Evolutionary conservation across 768 basidiomycete genomes (phyloP).

Genomic region (Boletus patriciae): DNA sequence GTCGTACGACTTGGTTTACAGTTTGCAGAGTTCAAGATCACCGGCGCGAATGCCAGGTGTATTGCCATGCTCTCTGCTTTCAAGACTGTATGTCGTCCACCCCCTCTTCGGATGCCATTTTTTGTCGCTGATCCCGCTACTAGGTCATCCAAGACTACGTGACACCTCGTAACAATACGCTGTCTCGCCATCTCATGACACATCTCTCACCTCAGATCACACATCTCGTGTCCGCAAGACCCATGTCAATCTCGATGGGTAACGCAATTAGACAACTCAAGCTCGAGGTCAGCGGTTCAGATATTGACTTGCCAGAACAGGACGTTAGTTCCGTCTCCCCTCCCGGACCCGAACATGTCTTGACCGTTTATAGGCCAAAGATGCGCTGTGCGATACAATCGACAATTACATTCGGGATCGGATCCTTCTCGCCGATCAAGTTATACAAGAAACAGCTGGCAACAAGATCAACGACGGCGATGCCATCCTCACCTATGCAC

Average conservation of each 20-base stretch:
- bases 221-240: slow-evolving; percentile 82
- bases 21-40: slow-evolving; percentile 89
- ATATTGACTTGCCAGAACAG: slow-evolving; percentile 92
- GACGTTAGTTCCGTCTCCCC: slow-evolving; percentile 56
- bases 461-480: slow-evolving; percentile 96
- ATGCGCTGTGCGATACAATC: slow-evolving; percentile 77
- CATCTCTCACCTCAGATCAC: slow-evolving; percentile 92
- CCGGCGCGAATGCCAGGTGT: slow-evolving; percentile 93
- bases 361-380: slow-evolving; percentile 68
- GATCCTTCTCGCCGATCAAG: slow-evolving; percentile 89
- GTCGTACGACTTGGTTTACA: slow-evolving; percentile 85
- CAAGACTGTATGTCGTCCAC: slow-evolving; percentile 65
- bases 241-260: slow-evolving; percentile 92
- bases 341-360: not conserved
- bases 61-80: slow-evolving; percentile 91
- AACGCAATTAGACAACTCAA: slow-evolving; percentile 94
- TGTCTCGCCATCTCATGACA: slow-evolving; percentile 89
- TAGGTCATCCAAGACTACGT: slow-evolving; percentile 91
- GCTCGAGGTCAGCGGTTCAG: slow-evolving; percentile 88
- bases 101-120: not conserved
- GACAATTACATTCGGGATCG: slow-evolving; percentile 93
- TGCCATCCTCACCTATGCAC: slow-evolving; percentile 88
- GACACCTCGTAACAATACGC: slow-evolving; percentile 82
- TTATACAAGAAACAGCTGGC: slow-evolving; percentile 85
- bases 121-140: slow-evolving; percentile 1